phyloP scores from a whole-genome alignment of 129 eudicot species.

The Centaurea solstitialis region DNA sequence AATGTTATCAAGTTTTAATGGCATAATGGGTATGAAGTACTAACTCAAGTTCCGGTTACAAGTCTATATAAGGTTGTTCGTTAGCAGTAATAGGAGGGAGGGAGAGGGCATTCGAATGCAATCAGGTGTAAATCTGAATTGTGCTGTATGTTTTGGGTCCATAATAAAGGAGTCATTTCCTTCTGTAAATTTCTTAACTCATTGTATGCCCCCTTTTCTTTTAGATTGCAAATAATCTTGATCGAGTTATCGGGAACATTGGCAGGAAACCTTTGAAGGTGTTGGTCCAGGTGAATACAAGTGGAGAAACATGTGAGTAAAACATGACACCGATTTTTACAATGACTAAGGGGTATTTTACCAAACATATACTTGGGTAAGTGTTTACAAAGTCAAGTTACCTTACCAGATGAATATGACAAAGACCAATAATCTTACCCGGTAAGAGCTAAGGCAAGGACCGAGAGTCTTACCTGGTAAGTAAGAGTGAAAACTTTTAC shows the following conservation, averaged over 20 bases:
- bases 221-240: slow-evolving; percentile 90
- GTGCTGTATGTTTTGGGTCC: not conserved
- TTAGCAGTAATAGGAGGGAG: no score
- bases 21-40: no score
- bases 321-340: not conserved
- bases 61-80: not conserved
- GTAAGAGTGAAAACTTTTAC: no score
- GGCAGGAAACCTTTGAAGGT: slow-evolving; percentile 95
- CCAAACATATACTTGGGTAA: no score
- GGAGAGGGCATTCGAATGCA: no score
- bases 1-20: no score
- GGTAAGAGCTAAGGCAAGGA: no score
- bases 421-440: no score
- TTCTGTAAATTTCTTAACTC: not conserved
- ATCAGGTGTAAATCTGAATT: not conserved
- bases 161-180: not conserved
- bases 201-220: not conserved
- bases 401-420: no score
- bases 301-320: slow-evolving; percentile 92
- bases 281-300: slow-evolving; percentile 90
- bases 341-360: no score
- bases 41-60: not conserved
- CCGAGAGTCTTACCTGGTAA: no score
- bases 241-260: slow-evolving; percentile 69
- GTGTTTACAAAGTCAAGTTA: no score